A percentile compares a stretch with the other conserved stretches of the same genome.
phyloP scores from a whole-genome alignment of 192 early-diverging fungal genomes.

The Geranomyces michiganensis region DNA sequence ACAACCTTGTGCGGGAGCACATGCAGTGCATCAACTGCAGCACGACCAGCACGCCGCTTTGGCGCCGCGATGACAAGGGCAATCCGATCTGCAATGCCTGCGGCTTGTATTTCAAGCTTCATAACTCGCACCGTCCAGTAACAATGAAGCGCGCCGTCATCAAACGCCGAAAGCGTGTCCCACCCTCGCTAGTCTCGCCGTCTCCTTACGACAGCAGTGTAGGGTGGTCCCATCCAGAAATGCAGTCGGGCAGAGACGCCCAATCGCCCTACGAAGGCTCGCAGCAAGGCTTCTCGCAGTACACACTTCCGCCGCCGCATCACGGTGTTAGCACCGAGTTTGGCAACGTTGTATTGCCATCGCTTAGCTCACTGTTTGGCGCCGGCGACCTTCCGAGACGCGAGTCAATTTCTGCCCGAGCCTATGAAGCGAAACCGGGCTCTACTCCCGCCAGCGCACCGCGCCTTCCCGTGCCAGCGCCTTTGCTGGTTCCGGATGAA shows the following conservation, averaged over 20 bases:
- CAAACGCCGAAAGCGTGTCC: conserved; percentile 52
- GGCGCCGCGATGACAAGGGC: conserved; percentile 56
- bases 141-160: conserved; percentile 71
- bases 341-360: neutral
- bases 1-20: conserved; percentile 16
- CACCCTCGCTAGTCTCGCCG: neutral
- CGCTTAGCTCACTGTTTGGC: neutral
- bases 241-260: neutral
- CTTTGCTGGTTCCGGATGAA: neutral
- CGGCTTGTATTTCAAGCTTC: conserved; percentile 85
- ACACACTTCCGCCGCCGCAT: neutral
- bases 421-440: neutral
- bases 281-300: neutral
- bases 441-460: neutral
- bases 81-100: conserved; percentile 88
- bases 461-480: neutral
- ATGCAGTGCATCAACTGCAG: conserved; percentile 54
- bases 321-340: neutral
- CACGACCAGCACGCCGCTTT: conserved; percentile 52
- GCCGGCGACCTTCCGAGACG: neutral
- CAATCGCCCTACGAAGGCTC: neutral
- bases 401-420: neutral
- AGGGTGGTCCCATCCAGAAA: too few relatives aligned
- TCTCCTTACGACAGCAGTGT: neutral
- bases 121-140: conserved; percentile 73